A percentile compares a stretch with the other conserved stretches of the same genome.
Conservation (phyloP, 306 rosid genomes). For the Trifolium subterraneum region DNA sequence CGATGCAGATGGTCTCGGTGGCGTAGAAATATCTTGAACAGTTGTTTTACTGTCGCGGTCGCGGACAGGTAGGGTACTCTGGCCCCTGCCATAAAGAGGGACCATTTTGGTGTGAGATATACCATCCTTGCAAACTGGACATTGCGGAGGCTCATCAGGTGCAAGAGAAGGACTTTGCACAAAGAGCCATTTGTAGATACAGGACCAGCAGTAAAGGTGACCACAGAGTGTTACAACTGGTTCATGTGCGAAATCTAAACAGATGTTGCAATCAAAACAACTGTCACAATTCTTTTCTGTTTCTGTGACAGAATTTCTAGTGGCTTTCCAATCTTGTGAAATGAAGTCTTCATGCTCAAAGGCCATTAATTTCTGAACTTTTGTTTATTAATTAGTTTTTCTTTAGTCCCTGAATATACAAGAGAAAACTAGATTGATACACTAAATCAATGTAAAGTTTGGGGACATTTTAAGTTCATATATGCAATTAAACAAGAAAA, state of each 20-base stretch:
- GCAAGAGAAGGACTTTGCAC: slow-evolving; percentile 83
- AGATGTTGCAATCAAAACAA: slow-evolving; percentile 89
- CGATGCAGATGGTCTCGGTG: slow-evolving; percentile 85
- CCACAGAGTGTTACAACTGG: slow-evolving; percentile 96
- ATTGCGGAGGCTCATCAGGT: slow-evolving; percentile 79
- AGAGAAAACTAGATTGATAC: slow-evolving; percentile 32
- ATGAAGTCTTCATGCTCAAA: slow-evolving; percentile 60
- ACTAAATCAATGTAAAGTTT: background rate
- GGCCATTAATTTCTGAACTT: slow-evolving; percentile 54
- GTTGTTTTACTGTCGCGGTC: slow-evolving; percentile 33
- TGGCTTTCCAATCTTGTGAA: slow-evolving; percentile 61
- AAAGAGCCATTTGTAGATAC: slow-evolving; percentile 91
- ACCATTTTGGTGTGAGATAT: slow-evolving; percentile 82
- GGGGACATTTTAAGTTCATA: slow-evolving; percentile 6
- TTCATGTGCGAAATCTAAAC: slow-evolving; percentile 81
- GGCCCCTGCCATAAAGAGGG: slow-evolving; percentile 87
- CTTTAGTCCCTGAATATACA: slow-evolving; percentile 36
- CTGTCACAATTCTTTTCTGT: slow-evolving; percentile 52
- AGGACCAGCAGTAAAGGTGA: slow-evolving; percentile 97
- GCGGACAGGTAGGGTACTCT: slow-evolving; percentile 14
- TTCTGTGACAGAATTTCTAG: slow-evolving; percentile 45
- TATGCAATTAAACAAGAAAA: slow-evolving; percentile 10
- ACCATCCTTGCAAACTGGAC: slow-evolving; percentile 94
- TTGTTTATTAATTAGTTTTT: slow-evolving; percentile 3
- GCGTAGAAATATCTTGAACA: slow-evolving; percentile 49